phyloP scores from a whole-genome alignment of 2,329 filamentous ascomycete species.

The Elsinoe australis region DNA sequence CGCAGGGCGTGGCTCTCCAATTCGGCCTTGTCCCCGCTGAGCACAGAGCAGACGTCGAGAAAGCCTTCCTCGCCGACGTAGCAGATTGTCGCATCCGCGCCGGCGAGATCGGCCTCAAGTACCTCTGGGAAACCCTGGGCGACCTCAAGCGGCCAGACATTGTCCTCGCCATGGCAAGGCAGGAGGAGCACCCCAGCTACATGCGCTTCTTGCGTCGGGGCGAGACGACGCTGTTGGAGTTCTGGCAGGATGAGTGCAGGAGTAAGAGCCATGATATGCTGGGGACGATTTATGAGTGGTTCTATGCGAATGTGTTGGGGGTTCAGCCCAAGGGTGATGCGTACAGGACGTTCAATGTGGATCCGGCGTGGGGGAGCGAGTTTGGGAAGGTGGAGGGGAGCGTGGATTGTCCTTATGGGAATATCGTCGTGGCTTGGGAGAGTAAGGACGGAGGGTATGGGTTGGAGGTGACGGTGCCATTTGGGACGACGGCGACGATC shows the following conservation, averaged over 20 bases:
- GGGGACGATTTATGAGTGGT: slow-evolving; percentile 44
- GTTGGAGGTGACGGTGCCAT: slow-evolving; percentile 26
- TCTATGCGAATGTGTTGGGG: slow-evolving; percentile 38
- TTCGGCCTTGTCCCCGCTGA: slow-evolving; percentile 28
- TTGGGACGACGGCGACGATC: slow-evolving; percentile 22
- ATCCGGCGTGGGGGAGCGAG: slow-evolving; percentile 36
- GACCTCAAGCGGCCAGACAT: slow-evolving; percentile 37
- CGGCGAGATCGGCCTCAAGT: slow-evolving; percentile 39
- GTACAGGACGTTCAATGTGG: slow-evolving; percentile 36
- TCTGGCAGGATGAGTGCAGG: slow-evolving; percentile 40
- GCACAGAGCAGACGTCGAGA: slow-evolving; percentile 26
- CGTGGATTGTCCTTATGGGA: slow-evolving; percentile 36
- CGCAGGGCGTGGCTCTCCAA: slow-evolving; percentile 35
- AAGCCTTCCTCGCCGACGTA: slow-evolving; percentile 27
- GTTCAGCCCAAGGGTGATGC: slow-evolving; percentile 33
- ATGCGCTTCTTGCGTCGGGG: slow-evolving; percentile 42
- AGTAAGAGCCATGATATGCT: slow-evolving; percentile 43
- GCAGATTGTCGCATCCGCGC: slow-evolving; percentile 32
- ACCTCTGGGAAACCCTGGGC: slow-evolving; percentile 37
- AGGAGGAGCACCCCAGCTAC: slow-evolving; percentile 43
- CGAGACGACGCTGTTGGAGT: slow-evolving; percentile 39
- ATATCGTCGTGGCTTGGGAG: slow-evolving; percentile 28
- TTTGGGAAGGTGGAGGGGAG: slow-evolving; percentile 35
- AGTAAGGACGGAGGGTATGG: slow-evolving; percentile 1
- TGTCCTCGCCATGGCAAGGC: slow-evolving; percentile 39